Percentiles rank a stretch among this genome's conserved stretches.
These are phyloP conservation scores for Cephaloascus fragrans DNA, from an alignment of 805 yeast species.

Conservation along the genomic window DNA sequence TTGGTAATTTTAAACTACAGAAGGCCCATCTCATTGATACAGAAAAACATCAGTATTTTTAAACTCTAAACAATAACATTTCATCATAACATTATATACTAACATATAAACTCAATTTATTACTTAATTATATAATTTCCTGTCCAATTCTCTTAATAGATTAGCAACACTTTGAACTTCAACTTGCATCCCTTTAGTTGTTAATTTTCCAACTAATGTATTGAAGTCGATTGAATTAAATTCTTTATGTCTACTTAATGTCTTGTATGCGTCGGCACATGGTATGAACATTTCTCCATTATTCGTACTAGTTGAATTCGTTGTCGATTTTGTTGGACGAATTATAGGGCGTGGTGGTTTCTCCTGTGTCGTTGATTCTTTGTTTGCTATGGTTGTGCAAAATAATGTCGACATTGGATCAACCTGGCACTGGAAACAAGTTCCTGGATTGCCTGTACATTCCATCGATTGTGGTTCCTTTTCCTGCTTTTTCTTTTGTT, in stretches of 20 bases:
- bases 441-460: constrained; percentile 85
- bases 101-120: no score
- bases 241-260: constrained; percentile 72
- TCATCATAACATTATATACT: no score
- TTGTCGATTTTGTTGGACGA: constrained; percentile 4
- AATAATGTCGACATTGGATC: constrained; percentile 87
- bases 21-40: no score
- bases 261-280: constrained; percentile 83
- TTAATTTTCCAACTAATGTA: constrained; percentile 61
- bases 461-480: constrained; percentile 21
- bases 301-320: constrained; percentile 3
- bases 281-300: constrained; percentile 57
- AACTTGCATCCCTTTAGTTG: constrained; percentile 80
- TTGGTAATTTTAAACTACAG: no score
- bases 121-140: constrained; percentile 39
- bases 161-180: constrained; percentile 88
- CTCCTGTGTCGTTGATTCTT: constrained; percentile 13
- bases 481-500: constrained; percentile 5
- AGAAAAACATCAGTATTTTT: no score
- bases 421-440: constrained; percentile 70
- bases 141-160: constrained; percentile 72
- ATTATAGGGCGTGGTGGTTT: constrained; percentile 3
- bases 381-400: constrained; percentile 76
- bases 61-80: no score
- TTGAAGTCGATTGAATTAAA: constrained; percentile 68